These are phyloP conservation scores for Lactarius psammicola DNA, from an alignment of 768 basidiomycete species.

Conservation along the genomic window DNA sequence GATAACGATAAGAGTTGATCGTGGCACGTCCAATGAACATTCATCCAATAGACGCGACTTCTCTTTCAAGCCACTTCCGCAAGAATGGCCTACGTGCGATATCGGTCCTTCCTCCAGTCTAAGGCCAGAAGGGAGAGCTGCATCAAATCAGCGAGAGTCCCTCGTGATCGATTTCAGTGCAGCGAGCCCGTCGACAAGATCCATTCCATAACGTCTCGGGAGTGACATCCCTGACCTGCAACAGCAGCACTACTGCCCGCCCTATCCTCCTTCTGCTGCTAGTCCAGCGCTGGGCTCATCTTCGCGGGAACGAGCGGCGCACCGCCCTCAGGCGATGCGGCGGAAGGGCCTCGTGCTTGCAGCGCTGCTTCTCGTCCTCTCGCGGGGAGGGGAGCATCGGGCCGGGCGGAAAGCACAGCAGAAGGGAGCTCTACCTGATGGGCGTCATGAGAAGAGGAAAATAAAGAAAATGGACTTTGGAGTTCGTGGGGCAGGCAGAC, in stretches of 20 bases:
- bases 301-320: constrained; percentile 23
- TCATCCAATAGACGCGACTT: too few species aligned
- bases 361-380: constrained; percentile 72
- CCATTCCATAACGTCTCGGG: constrained; percentile 29
- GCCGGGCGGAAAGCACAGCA: too few species aligned
- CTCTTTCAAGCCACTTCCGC: neutral
- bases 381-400: constrained; percentile 72
- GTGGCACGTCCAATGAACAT: too few species aligned
- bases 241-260: too few species aligned
- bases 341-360: constrained; percentile 63
- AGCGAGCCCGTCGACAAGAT: constrained; percentile 26
- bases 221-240: neutral
- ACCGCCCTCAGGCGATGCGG: constrained; percentile 57
- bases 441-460: neutral
- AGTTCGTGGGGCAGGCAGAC: neutral
- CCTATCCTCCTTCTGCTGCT: neutral
- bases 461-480: neutral
- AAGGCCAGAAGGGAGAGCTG: neutral
- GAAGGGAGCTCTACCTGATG: constrained; percentile 75
- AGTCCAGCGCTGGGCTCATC: neutral
- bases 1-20: too few species aligned
- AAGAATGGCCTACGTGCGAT: neutral
- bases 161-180: constrained; percentile 13
- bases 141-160: constrained; percentile 10
- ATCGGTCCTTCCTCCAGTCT: neutral